These are phyloP conservation scores for Fragilariopsis cylindrus DNA, from an alignment of 108 stramenopile species.

Conservation along the genomic window DNA sequence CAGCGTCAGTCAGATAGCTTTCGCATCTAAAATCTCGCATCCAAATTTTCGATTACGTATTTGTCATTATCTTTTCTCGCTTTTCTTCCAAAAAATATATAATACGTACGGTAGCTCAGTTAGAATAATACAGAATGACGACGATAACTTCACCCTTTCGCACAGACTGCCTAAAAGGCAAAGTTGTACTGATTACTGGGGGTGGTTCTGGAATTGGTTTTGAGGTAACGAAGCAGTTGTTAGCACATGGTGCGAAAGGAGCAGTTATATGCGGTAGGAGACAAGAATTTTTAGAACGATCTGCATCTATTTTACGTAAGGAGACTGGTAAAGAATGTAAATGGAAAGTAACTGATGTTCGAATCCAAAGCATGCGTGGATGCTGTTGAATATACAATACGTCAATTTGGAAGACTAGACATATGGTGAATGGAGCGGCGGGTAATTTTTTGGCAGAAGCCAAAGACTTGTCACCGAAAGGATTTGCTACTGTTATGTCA, in stretches of 20 bases:
- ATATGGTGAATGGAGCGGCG: conserved; percentile 90
- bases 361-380: conserved; percentile 60
- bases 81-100: too few species aligned
- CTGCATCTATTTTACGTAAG: conserved; percentile 40
- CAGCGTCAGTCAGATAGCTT: too few species aligned
- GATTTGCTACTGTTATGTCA: conserved; percentile 91
- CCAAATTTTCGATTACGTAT: too few species aligned
- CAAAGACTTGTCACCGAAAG: conserved; percentile 81
- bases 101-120: too few species aligned
- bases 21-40: too few species aligned
- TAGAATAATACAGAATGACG: background rate
- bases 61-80: too few species aligned
- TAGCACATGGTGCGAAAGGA: conserved; percentile 69
- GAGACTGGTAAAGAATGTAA: conserved; percentile 42
- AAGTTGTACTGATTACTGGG: conserved; percentile 83
- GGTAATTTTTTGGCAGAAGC: conserved; percentile 93
- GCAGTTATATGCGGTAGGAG: conserved; percentile 83
- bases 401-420: conserved; percentile 69
- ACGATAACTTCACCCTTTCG: conserved; percentile 38
- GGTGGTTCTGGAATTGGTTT: conserved; percentile 87
- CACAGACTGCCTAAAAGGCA: conserved; percentile 62
- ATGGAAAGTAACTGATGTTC: conserved; percentile 78
- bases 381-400: conserved; percentile 55
- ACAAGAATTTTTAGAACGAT: conserved; percentile 65
- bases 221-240: conserved; percentile 77